Conservation (phyloP, 2,329 filamentous ascomycete genomes). For the Aureobasidium mangrovei region DNA sequence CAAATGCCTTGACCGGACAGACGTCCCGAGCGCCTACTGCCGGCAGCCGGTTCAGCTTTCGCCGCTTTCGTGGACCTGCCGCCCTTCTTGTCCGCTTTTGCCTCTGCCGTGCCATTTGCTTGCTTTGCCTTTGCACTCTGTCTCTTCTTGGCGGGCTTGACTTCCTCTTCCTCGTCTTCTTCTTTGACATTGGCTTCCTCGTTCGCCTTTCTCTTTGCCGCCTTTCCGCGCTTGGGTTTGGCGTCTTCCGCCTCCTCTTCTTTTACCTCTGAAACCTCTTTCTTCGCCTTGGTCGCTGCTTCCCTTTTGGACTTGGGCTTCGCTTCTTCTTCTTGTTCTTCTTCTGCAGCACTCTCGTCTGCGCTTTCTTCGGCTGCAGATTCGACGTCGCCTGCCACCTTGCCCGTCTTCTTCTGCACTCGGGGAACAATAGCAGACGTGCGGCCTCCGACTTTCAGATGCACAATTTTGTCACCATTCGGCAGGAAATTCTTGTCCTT, state of each 20-base stretch:
- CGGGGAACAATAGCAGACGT: constrained; percentile 83
- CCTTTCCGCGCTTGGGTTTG: not conserved
- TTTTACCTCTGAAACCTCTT: not conserved
- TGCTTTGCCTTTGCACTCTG: not conserved
- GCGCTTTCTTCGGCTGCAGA: constrained; percentile 6
- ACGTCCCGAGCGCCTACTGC: not conserved
- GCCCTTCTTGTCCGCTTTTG: constrained; percentile 17
- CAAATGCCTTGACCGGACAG: not conserved
- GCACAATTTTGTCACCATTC: constrained; percentile 75
- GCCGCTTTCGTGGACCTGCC: constrained; percentile 42
- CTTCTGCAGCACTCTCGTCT: not conserved
- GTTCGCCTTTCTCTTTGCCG: not conserved
- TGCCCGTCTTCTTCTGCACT: constrained; percentile 72
- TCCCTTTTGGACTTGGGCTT: not conserved
- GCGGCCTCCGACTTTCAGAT: constrained; percentile 80
- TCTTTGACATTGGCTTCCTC: not conserved
- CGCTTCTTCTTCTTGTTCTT: constrained; percentile 8
- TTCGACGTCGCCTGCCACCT: constrained; percentile 44
- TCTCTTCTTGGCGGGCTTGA: not conserved
- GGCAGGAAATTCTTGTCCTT: constrained; percentile 63
- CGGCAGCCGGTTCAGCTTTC: not conserved
- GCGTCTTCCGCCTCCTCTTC: not conserved
- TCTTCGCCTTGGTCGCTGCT: not conserved
- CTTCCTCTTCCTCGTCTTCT: not conserved
- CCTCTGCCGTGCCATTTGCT: not conserved